These are phyloP conservation scores for Monosporozyma unispora DNA, from an alignment of 805 yeast genomes.

Conservation along the genomic window DNA sequence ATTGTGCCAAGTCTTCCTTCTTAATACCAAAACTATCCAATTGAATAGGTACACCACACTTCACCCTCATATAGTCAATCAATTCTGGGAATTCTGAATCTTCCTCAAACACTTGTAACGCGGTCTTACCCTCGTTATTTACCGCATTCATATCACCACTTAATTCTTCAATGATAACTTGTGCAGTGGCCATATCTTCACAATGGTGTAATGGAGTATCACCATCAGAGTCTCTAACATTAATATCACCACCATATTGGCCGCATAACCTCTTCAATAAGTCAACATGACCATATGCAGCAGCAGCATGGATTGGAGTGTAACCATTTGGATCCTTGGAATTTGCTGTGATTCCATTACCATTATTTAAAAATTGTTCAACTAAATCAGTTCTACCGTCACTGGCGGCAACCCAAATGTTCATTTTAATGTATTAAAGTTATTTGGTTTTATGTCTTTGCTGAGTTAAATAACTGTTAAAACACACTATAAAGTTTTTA, in stretches of 20 bases:
- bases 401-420: slow-evolving; percentile 93
- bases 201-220: slow-evolving; percentile 93
- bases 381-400: slow-evolving; percentile 64
- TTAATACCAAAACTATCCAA: slow-evolving; percentile 23
- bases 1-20: slow-evolving; percentile 25
- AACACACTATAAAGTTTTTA: neutral
- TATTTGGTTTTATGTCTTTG: too few relatives aligned
- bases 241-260: slow-evolving; percentile 66
- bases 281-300: slow-evolving; percentile 77
- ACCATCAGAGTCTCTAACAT: slow-evolving; percentile 79
- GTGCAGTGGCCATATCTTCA: slow-evolving; percentile 63
- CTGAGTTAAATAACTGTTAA: too few relatives aligned
- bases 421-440: too few relatives aligned
- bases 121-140: slow-evolving; percentile 68
- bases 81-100: slow-evolving; percentile 82
- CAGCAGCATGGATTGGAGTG: slow-evolving; percentile 96
- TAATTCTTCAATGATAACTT: slow-evolving; percentile 52
- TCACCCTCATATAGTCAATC: slow-evolving; percentile 48
- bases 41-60: slow-evolving; percentile 25
- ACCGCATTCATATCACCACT: slow-evolving; percentile 55
- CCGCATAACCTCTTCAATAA: slow-evolving; percentile 35
- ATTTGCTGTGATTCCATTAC: slow-evolving; percentile 47
- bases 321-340: slow-evolving; percentile 88
- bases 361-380: slow-evolving; percentile 40
- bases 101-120: slow-evolving; percentile 67